Evolutionary conservation across 257 asterid species (phyloP), one percentile per base, ranked within the genome.

Genomic region (Scutellaria galericulata): DNA sequence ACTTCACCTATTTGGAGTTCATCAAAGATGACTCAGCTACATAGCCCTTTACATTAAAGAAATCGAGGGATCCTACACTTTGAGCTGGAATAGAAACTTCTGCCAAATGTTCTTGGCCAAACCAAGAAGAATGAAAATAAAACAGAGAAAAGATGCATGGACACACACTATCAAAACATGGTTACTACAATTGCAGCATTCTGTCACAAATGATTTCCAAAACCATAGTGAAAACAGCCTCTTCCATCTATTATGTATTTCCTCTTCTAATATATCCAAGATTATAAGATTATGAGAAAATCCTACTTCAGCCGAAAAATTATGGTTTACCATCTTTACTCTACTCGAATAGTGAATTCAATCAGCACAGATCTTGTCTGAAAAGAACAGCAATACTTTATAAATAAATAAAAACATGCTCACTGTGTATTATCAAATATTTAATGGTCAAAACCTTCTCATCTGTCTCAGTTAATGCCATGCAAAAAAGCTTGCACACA

Each of bases 391-490:
- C 10, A 9, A 41, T n/a, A 62, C 11, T 13, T 7, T 12, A 27
- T 66, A 13, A 7, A 35, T 10, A 64, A n/a, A 46, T 22, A 7
- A 22, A 41, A 61, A 2, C 12, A 51, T 48, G 14, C 41, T 37
- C 27, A 7, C 4, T 45, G 7, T 15, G 22, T 39, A 18, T 20
- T 6, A 67, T 39, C 66, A 40, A 73, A 48, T 61, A 48, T 60
- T 37, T 6, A 58, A 22, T 7, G 56, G 72, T n/a, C 64, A 40
- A 66, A 27, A 22, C 70, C 64, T 7, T 41, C 70, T 57, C 54
- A 48, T 9, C 27, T 14, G 5, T 18, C 76, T 10, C 55, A 12
- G 35, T 63, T 35, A 77, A 71, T 46, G 62, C 27, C 68, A 54
- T 39, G 67, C 31, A 39, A 7, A 45, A 59, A 45, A 0, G 5